Conservation (phyloP, 768 basidiomycete genomes). For the Tylopilus cervinicoccineus region DNA sequence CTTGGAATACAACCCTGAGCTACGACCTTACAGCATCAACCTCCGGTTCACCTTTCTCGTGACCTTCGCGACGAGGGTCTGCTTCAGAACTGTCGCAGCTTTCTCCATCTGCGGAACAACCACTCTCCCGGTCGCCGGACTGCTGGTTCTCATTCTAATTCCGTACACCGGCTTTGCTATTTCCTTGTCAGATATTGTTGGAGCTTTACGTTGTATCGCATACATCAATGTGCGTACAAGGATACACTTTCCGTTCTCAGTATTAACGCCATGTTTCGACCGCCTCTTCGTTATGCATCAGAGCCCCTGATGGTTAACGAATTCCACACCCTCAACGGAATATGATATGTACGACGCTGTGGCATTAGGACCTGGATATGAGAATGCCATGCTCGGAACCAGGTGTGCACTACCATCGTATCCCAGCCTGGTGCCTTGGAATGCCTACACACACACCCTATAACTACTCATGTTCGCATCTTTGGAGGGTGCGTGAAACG, state of each 20-base stretch:
- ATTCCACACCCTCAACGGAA: constrained; percentile 65
- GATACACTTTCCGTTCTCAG: constrained; percentile 30
- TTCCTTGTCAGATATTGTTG: constrained; percentile 24
- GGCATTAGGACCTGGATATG: constrained; percentile 34
- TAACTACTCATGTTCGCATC: constrained; percentile 23
- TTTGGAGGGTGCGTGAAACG: constrained; percentile 35
- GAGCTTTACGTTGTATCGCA: constrained; percentile 64
- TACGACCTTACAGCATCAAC: constrained; percentile 46
- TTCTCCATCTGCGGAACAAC: constrained; percentile 49
- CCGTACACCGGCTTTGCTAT: constrained; percentile 43
- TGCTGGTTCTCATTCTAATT: constrained; percentile 35
- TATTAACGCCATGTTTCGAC: constrained; percentile 29
- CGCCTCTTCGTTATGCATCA: constrained; percentile 61
- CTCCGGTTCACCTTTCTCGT: constrained; percentile 45
- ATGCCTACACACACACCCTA: constrained; percentile 36
- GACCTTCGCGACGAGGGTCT: constrained; percentile 65
- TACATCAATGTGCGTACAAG: constrained; percentile 50
- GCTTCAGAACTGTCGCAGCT: constrained; percentile 65
- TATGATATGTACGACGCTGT: constrained; percentile 70
- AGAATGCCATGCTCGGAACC: constrained; percentile 32
- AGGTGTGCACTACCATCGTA: constrained; percentile 42
- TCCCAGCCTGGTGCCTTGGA: constrained; percentile 43
- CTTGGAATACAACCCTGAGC: constrained; percentile 24
- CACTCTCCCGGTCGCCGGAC: constrained; percentile 35
- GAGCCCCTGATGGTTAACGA: constrained; percentile 78